Base-by-base conservation (phyloP, 495 filamentous ascomycete genomes). In the Chaetomidium leptoderma region DNA sequence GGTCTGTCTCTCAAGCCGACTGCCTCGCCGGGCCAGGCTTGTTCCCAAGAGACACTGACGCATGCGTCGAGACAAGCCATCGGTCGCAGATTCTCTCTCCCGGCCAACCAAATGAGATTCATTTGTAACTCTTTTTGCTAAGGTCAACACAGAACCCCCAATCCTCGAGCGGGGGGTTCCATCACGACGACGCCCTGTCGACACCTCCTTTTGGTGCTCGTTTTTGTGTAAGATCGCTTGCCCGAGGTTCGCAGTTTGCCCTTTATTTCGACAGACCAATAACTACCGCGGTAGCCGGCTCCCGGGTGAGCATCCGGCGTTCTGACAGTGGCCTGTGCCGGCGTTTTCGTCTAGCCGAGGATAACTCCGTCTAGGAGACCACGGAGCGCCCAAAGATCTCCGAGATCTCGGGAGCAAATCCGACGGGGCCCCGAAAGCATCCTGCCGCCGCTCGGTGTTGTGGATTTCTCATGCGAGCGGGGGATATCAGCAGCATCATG, bases 331-430 rank as follows among this genome's bases (percentile, higher is more conserved):
- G 50, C 27, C 9, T 50, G 43, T 36, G 7, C 50, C 45, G 58
- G 36, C 51, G 30, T 63, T 65, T 54, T 61, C 58, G 54, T 61
- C 48, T 60, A 66, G 61, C 64, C 64, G 64, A 66, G 58, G 58
- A 49, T 63, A 66, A 61, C 30, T 33, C 35, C 40, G 39, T 39
- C 30, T 9, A 13, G 30, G 27, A 39, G 16, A 37, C 24, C 56
- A 45, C 9, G 29, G 30, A 29, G 29, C 27, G 33, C 4, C 40
- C 35, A 53, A 39, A 52, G 37, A 55, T 46, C 29, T 55, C 53
- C 53, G 53, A 61, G 46, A 61, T 61, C 29, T 61, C 47, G 52
- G 58, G 52, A 16, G 45, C 39, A 47, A 47, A 26, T 13, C 21
- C 50, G 36, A 27, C 19, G 13, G 24, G 39, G 32, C 48, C 27